Percentiles rank a stretch among this genome's conserved stretches.
Conservation (phyloP, 2,329 filamentous ascomycete genomes). For the Fusarium tricinctum region DNA sequence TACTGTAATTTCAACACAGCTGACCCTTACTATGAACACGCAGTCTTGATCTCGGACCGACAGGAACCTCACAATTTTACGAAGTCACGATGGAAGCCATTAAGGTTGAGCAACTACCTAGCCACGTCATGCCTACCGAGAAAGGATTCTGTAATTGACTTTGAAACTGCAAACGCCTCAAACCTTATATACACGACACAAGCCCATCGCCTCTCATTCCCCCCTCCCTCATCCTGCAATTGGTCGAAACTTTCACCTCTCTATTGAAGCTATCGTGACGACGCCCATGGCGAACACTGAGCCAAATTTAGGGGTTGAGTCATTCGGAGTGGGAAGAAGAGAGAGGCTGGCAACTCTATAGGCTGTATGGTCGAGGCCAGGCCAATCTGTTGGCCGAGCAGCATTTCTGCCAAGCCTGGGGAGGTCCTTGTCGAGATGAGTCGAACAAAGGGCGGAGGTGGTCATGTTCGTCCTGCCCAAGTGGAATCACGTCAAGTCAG, state of each 20-base stretch:
- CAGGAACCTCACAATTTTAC: neutral
- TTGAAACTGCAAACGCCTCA: neutral
- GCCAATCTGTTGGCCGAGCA: neutral
- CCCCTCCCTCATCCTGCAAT: neutral
- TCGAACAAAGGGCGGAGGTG: neutral
- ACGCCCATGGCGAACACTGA: neutral
- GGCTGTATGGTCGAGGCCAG: neutral
- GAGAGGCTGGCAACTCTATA: neutral
- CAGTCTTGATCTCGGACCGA: neutral
- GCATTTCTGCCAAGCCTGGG: neutral
- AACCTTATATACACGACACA: neutral
- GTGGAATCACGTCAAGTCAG: neutral
- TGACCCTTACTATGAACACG: neutral
- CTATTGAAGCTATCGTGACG: neutral
- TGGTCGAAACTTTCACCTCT: neutral
- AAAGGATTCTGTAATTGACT: too few relatives aligned
- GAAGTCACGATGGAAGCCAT: neutral
- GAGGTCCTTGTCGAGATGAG: neutral
- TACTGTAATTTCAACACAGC: neutral
- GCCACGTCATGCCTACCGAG: neutral
- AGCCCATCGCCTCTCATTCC: neutral
- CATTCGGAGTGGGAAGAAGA: neutral
- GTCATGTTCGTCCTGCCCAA: neutral
- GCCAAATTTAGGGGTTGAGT: neutral
- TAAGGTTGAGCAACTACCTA: neutral